Conservation (phyloP, 2,329 filamentous ascomycete genomes). For the Orbilia oligospora region DNA sequence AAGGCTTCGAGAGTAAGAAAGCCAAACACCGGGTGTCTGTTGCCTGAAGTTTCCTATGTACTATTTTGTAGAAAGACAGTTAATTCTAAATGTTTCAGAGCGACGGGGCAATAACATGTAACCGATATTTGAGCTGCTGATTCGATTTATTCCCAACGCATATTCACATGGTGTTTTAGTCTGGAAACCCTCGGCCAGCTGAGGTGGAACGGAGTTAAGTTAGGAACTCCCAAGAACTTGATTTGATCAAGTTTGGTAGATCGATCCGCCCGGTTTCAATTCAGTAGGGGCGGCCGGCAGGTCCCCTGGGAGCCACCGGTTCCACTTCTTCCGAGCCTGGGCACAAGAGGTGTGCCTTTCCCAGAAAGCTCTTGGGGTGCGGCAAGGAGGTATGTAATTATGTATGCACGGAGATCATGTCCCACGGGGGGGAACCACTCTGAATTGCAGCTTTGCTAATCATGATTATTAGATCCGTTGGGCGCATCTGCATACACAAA, state of each 20-base stretch:
- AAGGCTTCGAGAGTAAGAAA: conserved; percentile 38
- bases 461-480: conserved; percentile 6
- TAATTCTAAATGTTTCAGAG: conserved; percentile 43
- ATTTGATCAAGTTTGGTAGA: conserved; percentile 29
- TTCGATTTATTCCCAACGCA: conserved; percentile 32
- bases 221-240: conserved; percentile 40
- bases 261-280: conserved; percentile 37
- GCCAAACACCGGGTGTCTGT: conserved; percentile 1
- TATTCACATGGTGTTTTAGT: conserved; percentile 46
- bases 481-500: conserved; percentile 13
- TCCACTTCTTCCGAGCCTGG: conserved; percentile 51
- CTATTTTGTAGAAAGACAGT: conserved; percentile 10
- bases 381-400: conserved; percentile 17
- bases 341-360: conserved; percentile 5
- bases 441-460: conserved; percentile 14
- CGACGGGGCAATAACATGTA: conserved; percentile 3
- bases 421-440: conserved; percentile 9
- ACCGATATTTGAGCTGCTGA: conserved; percentile 28
- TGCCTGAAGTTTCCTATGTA: conserved; percentile 50
- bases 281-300: conserved; percentile 47
- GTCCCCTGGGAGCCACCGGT: conserved; percentile 47
- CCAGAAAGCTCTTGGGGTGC: conserved; percentile 32
- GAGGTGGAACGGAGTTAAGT: conserved; percentile 51
- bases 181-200: conserved; percentile 43
- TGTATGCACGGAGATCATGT: no score